phyloP scores from a whole-genome alignment of 2,329 filamentous ascomycete genomes.

The Microdochium paspali region DNA sequence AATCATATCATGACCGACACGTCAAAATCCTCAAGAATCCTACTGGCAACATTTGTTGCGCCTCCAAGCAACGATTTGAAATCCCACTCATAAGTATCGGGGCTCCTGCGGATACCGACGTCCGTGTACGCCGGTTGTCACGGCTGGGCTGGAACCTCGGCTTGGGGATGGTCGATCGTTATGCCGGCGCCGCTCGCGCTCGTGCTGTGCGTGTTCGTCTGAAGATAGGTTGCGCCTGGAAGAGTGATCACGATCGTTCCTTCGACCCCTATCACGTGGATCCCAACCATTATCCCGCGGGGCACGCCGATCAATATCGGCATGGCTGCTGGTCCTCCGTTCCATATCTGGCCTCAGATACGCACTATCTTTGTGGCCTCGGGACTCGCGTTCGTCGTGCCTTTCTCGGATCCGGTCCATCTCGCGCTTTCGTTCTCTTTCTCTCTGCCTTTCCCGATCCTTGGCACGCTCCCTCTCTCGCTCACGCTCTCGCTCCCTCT shows the following conservation, averaged over 20 bases:
- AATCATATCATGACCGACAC: neutral
- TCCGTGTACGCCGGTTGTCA: neutral
- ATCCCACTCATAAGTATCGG: neutral
- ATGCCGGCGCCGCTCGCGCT: neutral
- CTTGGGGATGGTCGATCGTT: neutral
- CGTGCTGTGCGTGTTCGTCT: neutral
- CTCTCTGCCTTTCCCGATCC: constrained; percentile 9
- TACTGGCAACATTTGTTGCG: too few species aligned
- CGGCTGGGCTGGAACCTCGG: neutral
- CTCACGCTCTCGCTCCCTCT: constrained; percentile 12
- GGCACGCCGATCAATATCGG: constrained; percentile 14
- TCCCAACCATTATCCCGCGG: constrained; percentile 14
- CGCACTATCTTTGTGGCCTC: constrained; percentile 12
- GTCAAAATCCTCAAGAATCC: too few species aligned
- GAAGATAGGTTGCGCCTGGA: neutral
- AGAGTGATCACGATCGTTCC: neutral
- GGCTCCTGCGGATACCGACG: neutral
- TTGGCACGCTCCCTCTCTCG: constrained; percentile 16
- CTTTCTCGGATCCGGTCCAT: constrained; percentile 10
- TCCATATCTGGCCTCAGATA: constrained; percentile 14
- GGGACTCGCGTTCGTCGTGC: constrained; percentile 15
- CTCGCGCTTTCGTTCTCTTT: constrained; percentile 8
- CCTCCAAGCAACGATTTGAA: too few species aligned
- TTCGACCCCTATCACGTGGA: constrained; percentile 6
- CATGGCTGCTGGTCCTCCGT: constrained; percentile 20